phyloP scores from a whole-genome alignment of 495 filamentous ascomycete genomes.

The Collariella sp. region DNA sequence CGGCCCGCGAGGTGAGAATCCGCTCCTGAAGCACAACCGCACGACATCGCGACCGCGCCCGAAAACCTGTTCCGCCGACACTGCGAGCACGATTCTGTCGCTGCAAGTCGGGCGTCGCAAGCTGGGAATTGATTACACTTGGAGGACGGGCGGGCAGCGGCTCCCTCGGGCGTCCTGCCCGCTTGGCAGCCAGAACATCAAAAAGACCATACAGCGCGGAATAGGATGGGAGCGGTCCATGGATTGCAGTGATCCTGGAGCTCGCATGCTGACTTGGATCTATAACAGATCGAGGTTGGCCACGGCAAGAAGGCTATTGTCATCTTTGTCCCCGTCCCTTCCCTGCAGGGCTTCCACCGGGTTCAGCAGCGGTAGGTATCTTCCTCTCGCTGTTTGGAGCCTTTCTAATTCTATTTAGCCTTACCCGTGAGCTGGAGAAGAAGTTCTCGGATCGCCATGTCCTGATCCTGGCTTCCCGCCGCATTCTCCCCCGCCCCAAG shows the following conservation, averaged over 20 bases:
- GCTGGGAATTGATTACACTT: constrained; percentile 28
- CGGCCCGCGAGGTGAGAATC: constrained; percentile 91
- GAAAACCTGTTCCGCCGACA: constrained; percentile 34
- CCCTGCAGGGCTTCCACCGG: constrained; percentile 91
- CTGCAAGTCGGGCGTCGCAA: constrained; percentile 21
- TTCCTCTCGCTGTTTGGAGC: neutral
- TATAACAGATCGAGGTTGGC: constrained; percentile 90
- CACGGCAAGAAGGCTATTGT: constrained; percentile 99
- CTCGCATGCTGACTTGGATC: constrained; percentile 60
- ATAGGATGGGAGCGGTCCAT: constrained; percentile 66
- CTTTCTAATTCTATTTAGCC: constrained; percentile 44
- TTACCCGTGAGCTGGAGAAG: constrained; percentile 99
- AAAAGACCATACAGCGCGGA: constrained; percentile 38
- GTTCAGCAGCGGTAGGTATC: constrained; percentile 91
- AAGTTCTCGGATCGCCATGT: constrained; percentile 99
- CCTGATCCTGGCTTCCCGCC: constrained; percentile 95
- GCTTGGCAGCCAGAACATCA: constrained; percentile 23
- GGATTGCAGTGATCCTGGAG: constrained; percentile 46
- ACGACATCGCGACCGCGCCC: constrained; percentile 18
- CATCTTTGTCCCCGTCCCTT: constrained; percentile 99
- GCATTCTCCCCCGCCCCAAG: constrained; percentile 96
- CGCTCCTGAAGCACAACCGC: constrained; percentile 19
- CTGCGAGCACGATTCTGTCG: constrained; percentile 11
- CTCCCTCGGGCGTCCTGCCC: constrained; percentile 8
- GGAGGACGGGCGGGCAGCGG: constrained; percentile 19